Evolutionary conservation across 176 grass and related monocot species (phyloP).

Genomic region (Carex cristatella): DNA sequence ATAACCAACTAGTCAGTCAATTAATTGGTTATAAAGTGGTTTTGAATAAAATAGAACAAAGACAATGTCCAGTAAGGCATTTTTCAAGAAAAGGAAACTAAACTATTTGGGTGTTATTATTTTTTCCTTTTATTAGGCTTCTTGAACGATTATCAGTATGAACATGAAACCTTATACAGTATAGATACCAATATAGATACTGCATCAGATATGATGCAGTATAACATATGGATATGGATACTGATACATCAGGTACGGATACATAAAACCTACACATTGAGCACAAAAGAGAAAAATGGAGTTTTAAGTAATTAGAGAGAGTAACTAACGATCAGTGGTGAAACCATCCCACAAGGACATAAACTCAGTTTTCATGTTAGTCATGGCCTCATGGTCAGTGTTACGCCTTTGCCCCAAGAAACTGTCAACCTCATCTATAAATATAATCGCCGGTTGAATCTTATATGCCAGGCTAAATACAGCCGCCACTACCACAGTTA

Average conservation of each 20-base stretch:
- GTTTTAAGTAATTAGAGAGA: constrained; percentile 1
- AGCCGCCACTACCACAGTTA: constrained; percentile 52
- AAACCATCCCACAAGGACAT: constrained; percentile 99
- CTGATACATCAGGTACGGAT: not conserved
- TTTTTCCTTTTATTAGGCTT: not conserved
- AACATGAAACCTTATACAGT: not conserved
- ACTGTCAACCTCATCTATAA: constrained; percentile 96
- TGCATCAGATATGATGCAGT: too few relatives aligned
- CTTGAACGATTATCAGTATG: not conserved
- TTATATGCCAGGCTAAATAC: constrained; percentile 88
- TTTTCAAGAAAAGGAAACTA: not conserved
- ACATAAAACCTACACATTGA: not conserved
- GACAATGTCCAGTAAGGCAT: not conserved
- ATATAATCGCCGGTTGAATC: constrained; percentile 95
- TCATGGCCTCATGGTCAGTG: constrained; percentile 88
- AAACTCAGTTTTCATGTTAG: constrained; percentile 99
- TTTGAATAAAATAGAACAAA: not conserved
- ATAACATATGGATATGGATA: not conserved
- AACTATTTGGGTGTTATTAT: not conserved
- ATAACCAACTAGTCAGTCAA: not conserved
- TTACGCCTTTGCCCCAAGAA: constrained; percentile 80
- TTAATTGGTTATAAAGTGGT: not conserved
- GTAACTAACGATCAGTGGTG: constrained; percentile 70
- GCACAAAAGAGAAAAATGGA: not conserved
- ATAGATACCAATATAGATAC: not conserved